Evolutionary conservation across 139 green algal genomes (phyloP), one percentile per base, ranked within the genome.

Genomic region (Chlamydomonas sp.): DNA sequence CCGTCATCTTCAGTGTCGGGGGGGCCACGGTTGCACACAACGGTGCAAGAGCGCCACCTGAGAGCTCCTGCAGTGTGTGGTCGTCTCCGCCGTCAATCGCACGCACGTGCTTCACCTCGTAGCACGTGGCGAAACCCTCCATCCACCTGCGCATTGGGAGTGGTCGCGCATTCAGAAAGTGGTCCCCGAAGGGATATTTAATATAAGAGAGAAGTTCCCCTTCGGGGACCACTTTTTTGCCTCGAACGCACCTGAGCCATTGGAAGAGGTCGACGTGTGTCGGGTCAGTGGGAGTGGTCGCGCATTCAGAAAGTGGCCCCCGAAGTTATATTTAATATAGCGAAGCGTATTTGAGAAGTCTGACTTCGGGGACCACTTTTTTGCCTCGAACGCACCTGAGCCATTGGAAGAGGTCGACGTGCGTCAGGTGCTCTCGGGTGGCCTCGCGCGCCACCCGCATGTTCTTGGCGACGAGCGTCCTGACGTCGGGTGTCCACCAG

Each of bases 61-160:
- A 63, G 16, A 63, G 54, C 16, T 63, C 54, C 16, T 63, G 16
- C 54, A 63, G 43, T 34, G 54, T 63, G 54, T 54, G 43, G 43
- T 54, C 43, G 43, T 54, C 43, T 54, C 54, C 54, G n/a, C 54
- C 13, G 16, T 63, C 54, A 22, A 63, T 28, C n/a, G 13, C 54
- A 30, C 6, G 54, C 22, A 63, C 54, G 16, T 28, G 54, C 13
- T 28, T 34, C 6, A 34, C 54, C 54, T 22, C 13, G 6, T 35
- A 28, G 22, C 13, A 22, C 22, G 16, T 22, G 20, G 13, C 54
- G 54, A 28, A 63, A 28, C 13, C 16, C 22, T 28, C 6, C 54
- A 34, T 28, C 54, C 16, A 63, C 13, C 16, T 63, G 43, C 43
- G 16, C n/a, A n/a, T n/a, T n/a, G n/a, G n/a, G n/a, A n/a, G n/a